A percentile compares a stretch with the other conserved stretches of the same genome.
phyloP scores from a whole-genome alignment of 139 green algal genomes.

The Chlamydomonas asymmetrica region DNA sequence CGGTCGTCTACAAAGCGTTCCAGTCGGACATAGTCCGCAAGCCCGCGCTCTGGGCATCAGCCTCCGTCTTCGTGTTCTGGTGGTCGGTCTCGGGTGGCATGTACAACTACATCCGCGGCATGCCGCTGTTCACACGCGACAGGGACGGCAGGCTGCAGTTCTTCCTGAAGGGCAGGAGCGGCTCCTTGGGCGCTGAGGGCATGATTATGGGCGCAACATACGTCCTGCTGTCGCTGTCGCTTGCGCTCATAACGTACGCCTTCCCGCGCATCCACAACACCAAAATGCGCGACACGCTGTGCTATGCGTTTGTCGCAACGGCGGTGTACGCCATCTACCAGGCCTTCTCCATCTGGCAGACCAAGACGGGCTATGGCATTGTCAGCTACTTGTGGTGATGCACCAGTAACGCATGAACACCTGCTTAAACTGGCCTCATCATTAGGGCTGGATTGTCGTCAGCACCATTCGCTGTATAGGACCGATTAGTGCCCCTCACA shows the following conservation, averaged over 20 bases:
- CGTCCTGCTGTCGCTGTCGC: constrained; percentile 44
- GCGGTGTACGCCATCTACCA: constrained; percentile 20
- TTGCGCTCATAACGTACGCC: constrained; percentile 46
- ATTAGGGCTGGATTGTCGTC: too few relatives aligned
- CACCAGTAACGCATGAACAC: too few relatives aligned
- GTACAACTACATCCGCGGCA: constrained; percentile 91
- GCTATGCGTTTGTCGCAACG: constrained; percentile 20
- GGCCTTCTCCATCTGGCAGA: constrained; percentile 12
- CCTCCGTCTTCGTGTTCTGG: constrained; percentile 63
- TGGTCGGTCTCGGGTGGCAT: constrained; percentile 75
- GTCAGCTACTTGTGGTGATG: too few relatives aligned
- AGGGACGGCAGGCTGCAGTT: constrained; percentile 48
- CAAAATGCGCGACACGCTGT: background rate
- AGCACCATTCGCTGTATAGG: too few relatives aligned
- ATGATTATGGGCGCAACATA: constrained; percentile 55
- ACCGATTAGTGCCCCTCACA: too few relatives aligned
- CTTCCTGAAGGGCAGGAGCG: constrained; percentile 25
- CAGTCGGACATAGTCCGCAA: constrained; percentile 39
- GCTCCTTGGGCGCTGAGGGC: constrained; percentile 18
- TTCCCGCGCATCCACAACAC: constrained; percentile 32
- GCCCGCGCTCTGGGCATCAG: constrained; percentile 44
- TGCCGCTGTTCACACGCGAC: constrained; percentile 64
- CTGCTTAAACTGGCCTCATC: too few relatives aligned
- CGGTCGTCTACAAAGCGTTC: constrained; percentile 36
- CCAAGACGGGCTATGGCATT: constrained; percentile 29